These are phyloP conservation scores for Globisporangium yorkense DNA, from an alignment of 352 stramenopile genomes.

Conservation along the genomic window DNA sequence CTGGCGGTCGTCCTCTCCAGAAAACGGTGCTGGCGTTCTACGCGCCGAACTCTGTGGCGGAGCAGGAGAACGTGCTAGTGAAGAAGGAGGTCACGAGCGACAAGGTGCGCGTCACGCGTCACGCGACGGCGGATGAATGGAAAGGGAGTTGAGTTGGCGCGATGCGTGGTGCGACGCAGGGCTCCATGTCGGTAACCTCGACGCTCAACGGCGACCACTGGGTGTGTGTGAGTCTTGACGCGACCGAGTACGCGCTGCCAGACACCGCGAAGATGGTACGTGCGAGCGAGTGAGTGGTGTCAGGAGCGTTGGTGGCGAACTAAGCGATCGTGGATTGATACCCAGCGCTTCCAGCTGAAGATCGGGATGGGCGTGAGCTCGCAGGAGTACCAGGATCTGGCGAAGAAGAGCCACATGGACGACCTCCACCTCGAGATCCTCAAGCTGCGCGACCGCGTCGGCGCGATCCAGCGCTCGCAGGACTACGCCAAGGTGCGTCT, in stretches of 20 bases:
- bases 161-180: slow-evolving; percentile 20
- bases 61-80: slow-evolving; percentile 36
- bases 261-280: slow-evolving; percentile 58
- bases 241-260: slow-evolving; percentile 53
- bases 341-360: slow-evolving; percentile 61
- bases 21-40: slow-evolving; percentile 63
- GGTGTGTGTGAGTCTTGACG: slow-evolving; percentile 68
- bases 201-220: slow-evolving; percentile 60
- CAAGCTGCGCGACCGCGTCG: slow-evolving; percentile 75
- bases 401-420: slow-evolving; percentile 81
- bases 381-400: slow-evolving; percentile 76
- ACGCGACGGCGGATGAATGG: no score
- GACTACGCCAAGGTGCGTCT: slow-evolving; percentile 73
- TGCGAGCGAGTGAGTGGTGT: not conserved
- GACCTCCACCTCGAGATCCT: slow-evolving; percentile 74
- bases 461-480: slow-evolving; percentile 73
- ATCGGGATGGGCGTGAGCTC: slow-evolving; percentile 64
- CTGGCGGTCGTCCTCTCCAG: slow-evolving; percentile 18
- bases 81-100: slow-evolving; percentile 50
- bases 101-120: slow-evolving; percentile 28
- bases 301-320: not conserved
- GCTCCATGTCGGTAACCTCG: slow-evolving; percentile 61
- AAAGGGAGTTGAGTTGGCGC: no score
- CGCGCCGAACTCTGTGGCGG: slow-evolving; percentile 32
- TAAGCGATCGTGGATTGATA: not conserved